phyloP scores from a whole-genome alignment of 2,329 filamentous ascomycete genomes.

The Pyrenochaeta sp. region DNA sequence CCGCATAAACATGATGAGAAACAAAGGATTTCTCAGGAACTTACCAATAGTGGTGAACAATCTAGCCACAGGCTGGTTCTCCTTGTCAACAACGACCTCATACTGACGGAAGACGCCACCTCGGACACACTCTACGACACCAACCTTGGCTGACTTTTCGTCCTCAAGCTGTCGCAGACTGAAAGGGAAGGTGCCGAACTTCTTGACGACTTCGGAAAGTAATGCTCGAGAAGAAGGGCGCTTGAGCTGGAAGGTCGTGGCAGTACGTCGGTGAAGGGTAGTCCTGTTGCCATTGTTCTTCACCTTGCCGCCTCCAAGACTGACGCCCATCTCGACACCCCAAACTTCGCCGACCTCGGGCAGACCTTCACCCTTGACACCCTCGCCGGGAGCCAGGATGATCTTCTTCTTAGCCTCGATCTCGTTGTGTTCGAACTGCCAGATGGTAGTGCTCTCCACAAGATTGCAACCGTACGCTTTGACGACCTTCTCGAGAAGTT shows the following conservation, averaged over 20 bases:
- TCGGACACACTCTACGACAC: constrained; percentile 94
- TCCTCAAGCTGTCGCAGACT: constrained; percentile 96
- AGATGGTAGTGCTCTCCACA: constrained; percentile 97
- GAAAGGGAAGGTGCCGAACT: constrained; percentile 98
- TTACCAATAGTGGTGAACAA: constrained; percentile 92
- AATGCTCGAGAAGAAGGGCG: constrained; percentile 91
- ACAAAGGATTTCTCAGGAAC: constrained; percentile 68
- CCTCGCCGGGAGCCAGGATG: constrained; percentile 84
- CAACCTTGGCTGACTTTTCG: constrained; percentile 93
- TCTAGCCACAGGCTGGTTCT: constrained; percentile 82
- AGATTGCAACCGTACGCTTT: constrained; percentile 91
- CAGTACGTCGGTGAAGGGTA: constrained; percentile 92
- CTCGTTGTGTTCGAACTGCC: constrained; percentile 95
- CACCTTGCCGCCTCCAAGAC: constrained; percentile 89
- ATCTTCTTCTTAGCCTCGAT: constrained; percentile 99
- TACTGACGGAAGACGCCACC: constrained; percentile 93
- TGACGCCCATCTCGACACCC: constrained; percentile 96
- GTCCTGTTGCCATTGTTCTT: constrained; percentile 86
- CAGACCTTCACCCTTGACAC: constrained; percentile 86
- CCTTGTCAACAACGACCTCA: constrained; percentile 94
- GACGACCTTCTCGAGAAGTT: constrained; percentile 87
- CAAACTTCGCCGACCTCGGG: constrained; percentile 93
- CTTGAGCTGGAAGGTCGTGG: constrained; percentile 91
- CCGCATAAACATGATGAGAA: no score
- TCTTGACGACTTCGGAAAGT: constrained; percentile 93